Percentiles rank a stretch among this genome's conserved stretches.
Conservation (phyloP, 1,284 basidiomycete species). For the Trichosporon asahii region DNA sequence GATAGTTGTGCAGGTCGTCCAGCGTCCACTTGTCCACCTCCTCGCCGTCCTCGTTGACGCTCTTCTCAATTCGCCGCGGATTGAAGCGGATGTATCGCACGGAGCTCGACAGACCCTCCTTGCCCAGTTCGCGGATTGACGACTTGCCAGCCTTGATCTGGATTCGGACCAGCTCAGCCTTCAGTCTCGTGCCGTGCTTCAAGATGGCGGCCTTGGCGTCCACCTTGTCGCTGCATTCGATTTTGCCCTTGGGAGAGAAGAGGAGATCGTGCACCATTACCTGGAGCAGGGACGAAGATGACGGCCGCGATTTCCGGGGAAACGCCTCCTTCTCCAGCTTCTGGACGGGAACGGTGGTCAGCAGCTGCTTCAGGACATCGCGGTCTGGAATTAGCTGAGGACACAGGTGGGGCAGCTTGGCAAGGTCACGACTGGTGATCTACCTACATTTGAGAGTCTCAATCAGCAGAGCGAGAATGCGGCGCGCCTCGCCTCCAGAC, state of each 20-base stretch:
- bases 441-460: conserved; percentile 83
- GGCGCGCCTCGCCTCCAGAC: conserved; percentile 66
- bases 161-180: conserved; percentile 75
- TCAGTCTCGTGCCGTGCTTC: conserved; percentile 81
- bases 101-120: conserved; percentile 17
- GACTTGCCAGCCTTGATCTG: conserved; percentile 73
- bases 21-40: conserved; percentile 32
- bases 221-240: conserved; percentile 77
- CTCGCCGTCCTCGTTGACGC: neutral
- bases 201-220: conserved; percentile 76
- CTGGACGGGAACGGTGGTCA: conserved; percentile 66
- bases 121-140: conserved; percentile 63
- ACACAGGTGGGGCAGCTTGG: too few species aligned
- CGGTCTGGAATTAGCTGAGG: conserved; percentile 54
- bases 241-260: conserved; percentile 63
- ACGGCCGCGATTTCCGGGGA: conserved; percentile 45
- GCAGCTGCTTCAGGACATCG: conserved; percentile 54
- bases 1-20: conserved; percentile 32
- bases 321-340: conserved; percentile 71
- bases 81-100: conserved; percentile 5
- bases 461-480: conserved; percentile 63
- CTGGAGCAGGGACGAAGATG: conserved; percentile 64
- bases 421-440: neutral
- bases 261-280: conserved; percentile 85
- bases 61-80: neutral